Evolutionary conservation across 2,329 filamentous ascomycete species (phyloP), one percentile per base, ranked within the genome.

Genomic region (Graphilbum fragrans): DNA sequence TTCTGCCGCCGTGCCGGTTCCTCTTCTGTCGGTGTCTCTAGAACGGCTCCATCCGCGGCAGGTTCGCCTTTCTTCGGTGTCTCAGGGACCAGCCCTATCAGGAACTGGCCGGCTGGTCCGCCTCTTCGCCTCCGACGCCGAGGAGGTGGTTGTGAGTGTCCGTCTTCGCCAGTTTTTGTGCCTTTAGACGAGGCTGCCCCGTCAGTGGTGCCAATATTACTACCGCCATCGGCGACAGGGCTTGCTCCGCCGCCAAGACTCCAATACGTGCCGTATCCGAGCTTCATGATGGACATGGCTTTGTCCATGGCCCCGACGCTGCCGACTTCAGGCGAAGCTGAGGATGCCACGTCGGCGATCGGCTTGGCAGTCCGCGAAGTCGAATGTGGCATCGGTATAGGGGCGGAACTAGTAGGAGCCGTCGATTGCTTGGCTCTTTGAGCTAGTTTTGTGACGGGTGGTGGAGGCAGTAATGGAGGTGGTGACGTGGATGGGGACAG

Each of bases 191-290:
- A 16, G 36, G 8, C 18, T 37, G 27, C 16, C 29, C 14, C 11
- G 12, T 16, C 29, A 9, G 29, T 14, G 29, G 12, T 31, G 8
- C n/a, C 23, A 12, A 7, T 7, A 12, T 12, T 27, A 7, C 23
- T 12, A 27, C 23, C 23, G 23, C 7, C 29, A 5, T 16, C 29
- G 11, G 5, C 29, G 6, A 10, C 29, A 8, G 11, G 5, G 6
- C 29, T 16, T 31, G 11, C 29, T 5, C 6, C 14, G 11, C 29
- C 29, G 5, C 64, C 62, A 2, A 77, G 53, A 14, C 69, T 67
- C 77, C 77, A 81, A 49, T 79, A 77, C n/a, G 73, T 79, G 22
- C 77, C 77, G 49, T 81, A 81, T 5, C 77, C 77, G 38, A 81
- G 59, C 52, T 78, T 84, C 39, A 85, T 65, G 51, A 77, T 82